These are phyloP conservation scores for Fraxinus greggii DNA, from an alignment of 305 asterid species.

Conservation along the genomic window DNA sequence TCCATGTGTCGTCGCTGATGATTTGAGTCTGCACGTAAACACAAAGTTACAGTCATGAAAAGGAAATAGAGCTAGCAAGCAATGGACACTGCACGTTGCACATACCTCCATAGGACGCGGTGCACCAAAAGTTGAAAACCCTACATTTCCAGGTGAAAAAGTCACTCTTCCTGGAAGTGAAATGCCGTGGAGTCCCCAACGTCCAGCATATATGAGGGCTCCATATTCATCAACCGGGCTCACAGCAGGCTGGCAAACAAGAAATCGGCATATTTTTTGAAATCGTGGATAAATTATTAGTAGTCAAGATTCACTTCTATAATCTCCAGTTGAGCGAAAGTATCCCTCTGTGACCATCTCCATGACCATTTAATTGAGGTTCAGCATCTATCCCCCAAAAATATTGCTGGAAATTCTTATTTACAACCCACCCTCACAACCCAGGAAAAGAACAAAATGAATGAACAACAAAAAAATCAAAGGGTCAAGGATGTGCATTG, in stretches of 20 bases:
- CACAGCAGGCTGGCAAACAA: constrained; percentile 63
- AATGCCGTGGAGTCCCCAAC: constrained; percentile 94
- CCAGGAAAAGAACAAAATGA: neutral
- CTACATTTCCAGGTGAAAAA: constrained; percentile 98
- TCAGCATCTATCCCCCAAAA: neutral
- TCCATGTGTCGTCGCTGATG: constrained; percentile 87
- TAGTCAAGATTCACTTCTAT: constrained; percentile 2
- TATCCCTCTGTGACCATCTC: neutral
- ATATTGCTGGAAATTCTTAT: neutral
- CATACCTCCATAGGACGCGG: constrained; percentile 94
- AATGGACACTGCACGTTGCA: constrained; percentile 3
- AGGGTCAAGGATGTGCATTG: neutral
- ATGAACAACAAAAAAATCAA: neutral
- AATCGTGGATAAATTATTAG: neutral
- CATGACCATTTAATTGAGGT: constrained; percentile 1
- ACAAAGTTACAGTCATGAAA: constrained; percentile 16
- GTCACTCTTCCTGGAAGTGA: constrained; percentile 99
- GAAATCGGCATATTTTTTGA: constrained; percentile 17
- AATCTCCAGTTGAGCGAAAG: constrained; percentile 9
- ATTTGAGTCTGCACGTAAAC: constrained; percentile 74
- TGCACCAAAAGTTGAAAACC: constrained; percentile 88
- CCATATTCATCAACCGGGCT: constrained; percentile 84
- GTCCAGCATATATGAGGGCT: constrained; percentile 78
- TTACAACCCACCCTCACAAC: neutral
- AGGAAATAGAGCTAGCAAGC: constrained; percentile 3